A percentile compares a stretch with the other conserved stretches of the same genome.
Evolutionary conservation across 257 asterid genomes (phyloP).

Genomic region (Ehretia macrophylla): DNA sequence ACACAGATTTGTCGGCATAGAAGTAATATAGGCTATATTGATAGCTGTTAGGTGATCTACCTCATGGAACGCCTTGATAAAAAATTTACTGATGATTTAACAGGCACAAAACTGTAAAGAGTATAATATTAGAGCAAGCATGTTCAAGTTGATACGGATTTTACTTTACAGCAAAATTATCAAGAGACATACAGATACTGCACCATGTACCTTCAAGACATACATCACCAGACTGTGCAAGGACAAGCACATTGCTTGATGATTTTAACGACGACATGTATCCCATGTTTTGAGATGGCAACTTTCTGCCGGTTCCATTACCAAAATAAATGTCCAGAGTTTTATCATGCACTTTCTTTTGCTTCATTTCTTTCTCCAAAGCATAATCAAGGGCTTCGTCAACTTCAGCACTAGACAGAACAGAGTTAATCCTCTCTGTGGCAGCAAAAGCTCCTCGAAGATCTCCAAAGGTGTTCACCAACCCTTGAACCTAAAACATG

Average conservation of each 20-base stretch:
- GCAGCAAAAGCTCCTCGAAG: conserved; percentile 98
- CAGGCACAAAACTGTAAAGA: too few relatives aligned
- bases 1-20: too few relatives aligned
- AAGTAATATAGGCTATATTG: not conserved
- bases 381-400: conserved; percentile 85
- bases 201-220: conserved; percentile 67
- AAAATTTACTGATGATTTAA: too few relatives aligned
- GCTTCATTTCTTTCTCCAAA: conserved; percentile 64
- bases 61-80: not conserved
- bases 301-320: conserved; percentile 39
- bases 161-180: conserved; percentile 5
- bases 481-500: conserved; percentile 84
- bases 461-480: conserved; percentile 94
- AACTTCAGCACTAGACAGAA: conserved; percentile 66
- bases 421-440: conserved; percentile 81
- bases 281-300: conserved; percentile 29
- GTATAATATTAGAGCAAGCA: too few relatives aligned
- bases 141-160: too few relatives aligned
- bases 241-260: conserved; percentile 46
- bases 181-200: conserved; percentile 3
- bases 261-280: conserved; percentile 80
- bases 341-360: conserved; percentile 42
- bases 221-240: conserved; percentile 78
- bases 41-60: not conserved
- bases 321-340: conserved; percentile 47